phyloP scores from a whole-genome alignment of 352 stramenopile species.

The Pythium biforme region DNA sequence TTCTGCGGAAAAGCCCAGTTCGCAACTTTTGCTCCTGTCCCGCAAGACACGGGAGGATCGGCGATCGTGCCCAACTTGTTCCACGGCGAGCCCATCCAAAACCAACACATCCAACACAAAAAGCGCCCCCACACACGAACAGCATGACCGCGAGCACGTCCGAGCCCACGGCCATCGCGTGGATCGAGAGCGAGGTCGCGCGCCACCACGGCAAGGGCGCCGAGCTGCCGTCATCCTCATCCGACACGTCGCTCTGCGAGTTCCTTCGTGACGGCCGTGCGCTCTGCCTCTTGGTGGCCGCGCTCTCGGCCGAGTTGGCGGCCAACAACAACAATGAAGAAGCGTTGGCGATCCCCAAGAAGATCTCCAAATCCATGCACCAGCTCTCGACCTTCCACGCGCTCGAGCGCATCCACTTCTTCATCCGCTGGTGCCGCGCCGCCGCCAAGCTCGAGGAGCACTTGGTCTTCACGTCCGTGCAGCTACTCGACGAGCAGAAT shows the following conservation, averaged over 20 bases:
- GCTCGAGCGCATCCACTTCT: slow-evolving; percentile 83
- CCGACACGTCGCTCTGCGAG: slow-evolving; percentile 48
- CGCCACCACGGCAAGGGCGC: slow-evolving; percentile 29
- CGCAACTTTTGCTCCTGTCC: slow-evolving; percentile 11
- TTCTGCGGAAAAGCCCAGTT: slow-evolving; percentile 19
- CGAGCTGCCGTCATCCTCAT: slow-evolving; percentile 25
- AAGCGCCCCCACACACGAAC: not conserved
- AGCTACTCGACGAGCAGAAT: slow-evolving; percentile 80
- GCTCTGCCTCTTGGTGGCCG: slow-evolving; percentile 64
- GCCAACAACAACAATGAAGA: slow-evolving; percentile 23
- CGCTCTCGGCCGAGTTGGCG: slow-evolving; percentile 30
- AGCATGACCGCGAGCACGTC: slow-evolving; percentile 18
- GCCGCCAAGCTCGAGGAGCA: slow-evolving; percentile 60
- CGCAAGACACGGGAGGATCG: too few relatives aligned
- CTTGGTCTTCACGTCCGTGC: slow-evolving; percentile 73
- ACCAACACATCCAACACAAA: slow-evolving; percentile 6
- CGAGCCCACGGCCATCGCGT: slow-evolving; percentile 39
- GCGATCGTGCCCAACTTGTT: not conserved
- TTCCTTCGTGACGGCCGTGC: slow-evolving; percentile 77
- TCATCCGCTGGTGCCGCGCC: slow-evolving; percentile 78
- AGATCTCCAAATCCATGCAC: slow-evolving; percentile 63
- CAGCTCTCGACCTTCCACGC: slow-evolving; percentile 78
- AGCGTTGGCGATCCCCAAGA: slow-evolving; percentile 47
- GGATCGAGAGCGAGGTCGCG: slow-evolving; percentile 58
- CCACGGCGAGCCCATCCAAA: not conserved